Evolutionary conservation across 495 filamentous ascomycete species (phyloP).

Genomic region (Penicillium maclennaniae): DNA sequence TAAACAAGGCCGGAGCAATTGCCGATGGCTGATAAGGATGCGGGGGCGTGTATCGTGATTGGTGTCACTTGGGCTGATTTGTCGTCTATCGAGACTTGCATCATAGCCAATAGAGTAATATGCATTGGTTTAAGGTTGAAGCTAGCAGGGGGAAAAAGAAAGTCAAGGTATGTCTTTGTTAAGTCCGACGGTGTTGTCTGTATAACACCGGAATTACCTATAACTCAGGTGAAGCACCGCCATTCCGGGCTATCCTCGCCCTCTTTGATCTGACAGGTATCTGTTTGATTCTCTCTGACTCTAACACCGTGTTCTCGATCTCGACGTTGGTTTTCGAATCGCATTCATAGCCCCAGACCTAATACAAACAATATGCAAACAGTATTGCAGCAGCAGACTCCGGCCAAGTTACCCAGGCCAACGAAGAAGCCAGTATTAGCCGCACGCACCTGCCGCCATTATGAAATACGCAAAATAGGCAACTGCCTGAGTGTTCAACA

Average conservation of each 20-base stretch:
- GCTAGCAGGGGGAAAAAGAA: neutral
- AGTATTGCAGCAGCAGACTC: constrained; percentile 65
- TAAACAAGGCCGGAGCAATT: constrained; percentile 1
- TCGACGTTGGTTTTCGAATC: constrained; percentile 59
- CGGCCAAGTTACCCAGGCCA: constrained; percentile 68
- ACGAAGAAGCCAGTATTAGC: constrained; percentile 46
- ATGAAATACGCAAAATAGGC: constrained; percentile 72
- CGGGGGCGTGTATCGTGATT: constrained; percentile 15
- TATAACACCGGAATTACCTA: neutral
- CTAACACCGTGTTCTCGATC: constrained; percentile 55
- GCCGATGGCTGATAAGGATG: constrained; percentile 18
- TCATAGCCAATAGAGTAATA: neutral
- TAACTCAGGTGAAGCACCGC: constrained; percentile 53
- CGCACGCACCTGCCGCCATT: constrained; percentile 58
- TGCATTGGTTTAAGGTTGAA: neutral
- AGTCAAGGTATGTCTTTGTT: too few relatives aligned
- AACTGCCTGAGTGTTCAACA: constrained; percentile 50
- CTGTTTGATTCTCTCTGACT: constrained; percentile 52
- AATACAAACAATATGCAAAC: constrained; percentile 54
- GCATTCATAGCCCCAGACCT: constrained; percentile 59
- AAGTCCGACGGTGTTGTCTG: neutral
- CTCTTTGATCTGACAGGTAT: constrained; percentile 58
- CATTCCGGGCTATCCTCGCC: constrained; percentile 58
- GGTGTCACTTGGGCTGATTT: constrained; percentile 2
- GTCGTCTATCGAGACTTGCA: neutral